A percentile compares a stretch with the other conserved stretches of the same genome.
These are phyloP conservation scores for Thielaviopsis musarum DNA, from an alignment of 2,329 filamentous ascomycete genomes.

Conservation along the genomic window DNA sequence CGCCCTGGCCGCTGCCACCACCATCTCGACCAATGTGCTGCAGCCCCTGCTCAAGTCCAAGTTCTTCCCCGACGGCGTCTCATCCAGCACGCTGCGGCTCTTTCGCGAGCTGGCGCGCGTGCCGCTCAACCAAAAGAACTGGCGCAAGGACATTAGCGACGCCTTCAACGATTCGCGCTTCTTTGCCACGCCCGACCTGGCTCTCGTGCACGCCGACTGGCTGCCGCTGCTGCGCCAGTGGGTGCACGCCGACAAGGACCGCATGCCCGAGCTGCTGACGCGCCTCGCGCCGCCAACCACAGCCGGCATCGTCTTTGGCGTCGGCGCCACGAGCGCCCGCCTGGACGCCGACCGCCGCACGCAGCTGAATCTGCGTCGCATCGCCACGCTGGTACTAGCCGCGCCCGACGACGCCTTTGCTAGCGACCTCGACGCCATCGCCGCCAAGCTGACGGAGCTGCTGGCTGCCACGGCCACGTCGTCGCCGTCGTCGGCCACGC, in stretches of 20 bases:
- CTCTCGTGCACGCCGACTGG: constrained; percentile 59
- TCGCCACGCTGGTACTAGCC: constrained; percentile 64
- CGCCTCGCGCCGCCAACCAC: constrained; percentile 74
- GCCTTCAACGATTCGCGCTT: constrained; percentile 83
- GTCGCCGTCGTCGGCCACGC: constrained; percentile 77
- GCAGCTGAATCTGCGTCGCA: constrained; percentile 72
- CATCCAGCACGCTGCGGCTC: constrained; percentile 51
- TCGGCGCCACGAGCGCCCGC: constrained; percentile 81
- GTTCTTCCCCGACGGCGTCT: constrained; percentile 72
- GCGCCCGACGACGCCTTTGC: constrained; percentile 66
- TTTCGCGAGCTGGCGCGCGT: constrained; percentile 63
- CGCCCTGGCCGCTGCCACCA: constrained; percentile 57
- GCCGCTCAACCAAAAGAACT: constrained; percentile 66
- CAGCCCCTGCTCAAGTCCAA: constrained; percentile 70
- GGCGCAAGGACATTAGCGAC: constrained; percentile 84
- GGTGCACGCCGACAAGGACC: constrained; percentile 73
- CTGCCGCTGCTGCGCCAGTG: constrained; percentile 71
- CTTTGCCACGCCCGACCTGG: constrained; percentile 47
- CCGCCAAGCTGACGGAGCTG: constrained; percentile 77
- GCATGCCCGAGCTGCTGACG: constrained; percentile 62
- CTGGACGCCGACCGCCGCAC: constrained; percentile 91
- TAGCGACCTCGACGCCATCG: constrained; percentile 51
- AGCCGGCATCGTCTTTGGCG: constrained; percentile 95
- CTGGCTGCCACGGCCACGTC: constrained; percentile 70
- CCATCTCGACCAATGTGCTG: constrained; percentile 70